A percentile compares a stretch with the other conserved stretches of the same genome.
Evolutionary conservation across 495 filamentous ascomycete genomes (phyloP).

Genomic region (Beverwykella pulmonaria): DNA sequence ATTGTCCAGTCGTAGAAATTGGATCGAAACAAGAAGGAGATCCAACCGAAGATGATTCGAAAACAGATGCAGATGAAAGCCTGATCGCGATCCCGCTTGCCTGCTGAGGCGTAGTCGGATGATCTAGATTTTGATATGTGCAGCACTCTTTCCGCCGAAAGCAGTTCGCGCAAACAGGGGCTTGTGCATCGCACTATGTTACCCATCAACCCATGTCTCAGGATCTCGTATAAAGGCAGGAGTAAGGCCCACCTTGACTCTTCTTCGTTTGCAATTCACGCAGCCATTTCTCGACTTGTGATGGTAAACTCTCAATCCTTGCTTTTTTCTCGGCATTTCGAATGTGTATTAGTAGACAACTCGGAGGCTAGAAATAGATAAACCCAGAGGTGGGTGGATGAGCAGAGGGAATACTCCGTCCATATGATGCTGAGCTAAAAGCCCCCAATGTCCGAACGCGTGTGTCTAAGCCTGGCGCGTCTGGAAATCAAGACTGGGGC

Average conservation of each 20-base stretch:
- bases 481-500: neutral
- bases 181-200: constrained; percentile 16
- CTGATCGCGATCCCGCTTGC: neutral
- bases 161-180: constrained; percentile 28
- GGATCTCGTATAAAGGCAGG: neutral
- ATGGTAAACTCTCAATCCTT: constrained; percentile 25
- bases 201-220: neutral
- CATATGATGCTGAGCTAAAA: neutral
- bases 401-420: neutral
- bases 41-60: neutral
- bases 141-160: constrained; percentile 21
- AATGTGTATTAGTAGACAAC: neutral
- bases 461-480: neutral
- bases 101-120: neutral
- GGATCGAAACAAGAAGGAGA: neutral
- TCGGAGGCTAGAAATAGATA: neutral
- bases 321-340: constrained; percentile 18
- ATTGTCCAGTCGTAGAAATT: neutral
- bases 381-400: neutral
- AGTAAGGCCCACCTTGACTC: constrained; percentile 17
- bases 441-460: neutral
- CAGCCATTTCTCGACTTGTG: constrained; percentile 32
- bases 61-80: neutral
- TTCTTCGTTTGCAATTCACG: constrained; percentile 19
- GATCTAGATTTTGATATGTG: constrained; percentile 14